Evolutionary conservation across 2,329 filamentous ascomycete species (phyloP).

Genomic region (Colletotrichum camelliae): DNA sequence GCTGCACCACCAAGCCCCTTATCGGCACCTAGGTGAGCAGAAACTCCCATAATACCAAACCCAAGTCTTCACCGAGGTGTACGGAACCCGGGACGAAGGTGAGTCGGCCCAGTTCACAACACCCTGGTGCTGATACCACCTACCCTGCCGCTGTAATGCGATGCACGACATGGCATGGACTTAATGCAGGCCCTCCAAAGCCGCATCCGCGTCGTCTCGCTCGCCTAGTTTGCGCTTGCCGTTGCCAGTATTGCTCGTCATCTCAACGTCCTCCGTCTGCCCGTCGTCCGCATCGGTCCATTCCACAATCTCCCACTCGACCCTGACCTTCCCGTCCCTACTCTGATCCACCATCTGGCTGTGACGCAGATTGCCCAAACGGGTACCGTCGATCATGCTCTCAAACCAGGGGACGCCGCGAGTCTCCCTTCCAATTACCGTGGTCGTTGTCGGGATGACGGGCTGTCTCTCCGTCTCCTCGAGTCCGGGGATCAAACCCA

Average conservation of each 20-base stretch:
- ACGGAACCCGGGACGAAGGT: constrained; percentile 16
- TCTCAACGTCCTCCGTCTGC: constrained; percentile 39
- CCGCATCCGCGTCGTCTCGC: constrained; percentile 34
- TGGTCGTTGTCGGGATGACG: constrained; percentile 33
- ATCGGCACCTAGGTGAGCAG: not conserved
- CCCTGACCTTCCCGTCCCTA: constrained; percentile 66
- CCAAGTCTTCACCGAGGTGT: constrained; percentile 12
- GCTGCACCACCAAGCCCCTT: not conserved
- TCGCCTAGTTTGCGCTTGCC: constrained; percentile 61
- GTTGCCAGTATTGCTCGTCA: constrained; percentile 47
- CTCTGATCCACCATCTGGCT: constrained; percentile 60
- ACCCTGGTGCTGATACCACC: not conserved
- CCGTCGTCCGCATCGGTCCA: constrained; percentile 59
- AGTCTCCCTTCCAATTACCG: constrained; percentile 57
- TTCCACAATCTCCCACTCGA: constrained; percentile 88
- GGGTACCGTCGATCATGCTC: constrained; percentile 77
- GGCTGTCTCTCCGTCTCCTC: constrained; percentile 30
- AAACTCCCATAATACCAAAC: not conserved
- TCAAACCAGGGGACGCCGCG: constrained; percentile 89
- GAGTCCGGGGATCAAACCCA: constrained; percentile 70
- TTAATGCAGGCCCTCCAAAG: constrained; percentile 14
- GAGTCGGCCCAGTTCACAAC: constrained; percentile 9
- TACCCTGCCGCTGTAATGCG: not conserved
- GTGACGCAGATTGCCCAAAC: constrained; percentile 70
- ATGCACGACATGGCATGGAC: constrained; percentile 9